Evolutionary conservation across 768 basidiomycete genomes (phyloP).

Genomic region (Termitomyces sp.): DNA sequence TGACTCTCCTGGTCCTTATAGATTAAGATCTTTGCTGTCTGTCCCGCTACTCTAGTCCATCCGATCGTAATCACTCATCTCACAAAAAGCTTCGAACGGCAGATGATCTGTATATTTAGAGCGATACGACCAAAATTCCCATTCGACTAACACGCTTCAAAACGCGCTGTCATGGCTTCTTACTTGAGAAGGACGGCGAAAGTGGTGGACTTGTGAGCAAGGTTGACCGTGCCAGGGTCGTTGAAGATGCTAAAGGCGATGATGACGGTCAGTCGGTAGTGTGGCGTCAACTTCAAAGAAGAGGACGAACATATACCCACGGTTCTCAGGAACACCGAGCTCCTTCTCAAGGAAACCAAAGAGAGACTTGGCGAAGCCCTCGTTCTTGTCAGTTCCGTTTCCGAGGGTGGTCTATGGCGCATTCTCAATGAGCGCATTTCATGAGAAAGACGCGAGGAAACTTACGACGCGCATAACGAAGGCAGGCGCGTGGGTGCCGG

Average conservation of each 20-base stretch:
- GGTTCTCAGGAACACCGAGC: conserved; percentile 5
- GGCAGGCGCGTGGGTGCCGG: conserved; percentile 2
- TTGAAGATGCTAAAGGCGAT: no score
- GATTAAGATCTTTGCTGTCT: no score
- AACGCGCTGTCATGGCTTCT: not conserved
- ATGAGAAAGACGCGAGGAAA: no score
- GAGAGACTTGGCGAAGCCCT: not conserved
- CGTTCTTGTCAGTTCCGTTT: conserved; percentile 3
- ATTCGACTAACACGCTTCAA: not conserved
- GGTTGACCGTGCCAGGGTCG: no score
- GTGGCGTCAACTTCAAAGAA: no score
- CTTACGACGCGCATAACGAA: conserved; percentile 4
- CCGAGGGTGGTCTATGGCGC: not conserved
- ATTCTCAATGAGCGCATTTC: not conserved
- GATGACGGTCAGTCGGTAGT: no score
- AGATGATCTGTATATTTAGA: not conserved
- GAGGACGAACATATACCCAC: not conserved
- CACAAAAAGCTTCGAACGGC: no score
- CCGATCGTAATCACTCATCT: no score
- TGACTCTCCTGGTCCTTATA: no score
- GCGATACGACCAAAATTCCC: not conserved
- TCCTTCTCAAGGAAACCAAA: conserved; percentile 3
- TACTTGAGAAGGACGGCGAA: not conserved
- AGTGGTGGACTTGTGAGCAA: no score
- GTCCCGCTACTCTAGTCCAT: no score